Evolutionary conservation across 2,329 filamentous ascomycete genomes (phyloP).

Genomic region (Aureobasidium mangrovei): DNA sequence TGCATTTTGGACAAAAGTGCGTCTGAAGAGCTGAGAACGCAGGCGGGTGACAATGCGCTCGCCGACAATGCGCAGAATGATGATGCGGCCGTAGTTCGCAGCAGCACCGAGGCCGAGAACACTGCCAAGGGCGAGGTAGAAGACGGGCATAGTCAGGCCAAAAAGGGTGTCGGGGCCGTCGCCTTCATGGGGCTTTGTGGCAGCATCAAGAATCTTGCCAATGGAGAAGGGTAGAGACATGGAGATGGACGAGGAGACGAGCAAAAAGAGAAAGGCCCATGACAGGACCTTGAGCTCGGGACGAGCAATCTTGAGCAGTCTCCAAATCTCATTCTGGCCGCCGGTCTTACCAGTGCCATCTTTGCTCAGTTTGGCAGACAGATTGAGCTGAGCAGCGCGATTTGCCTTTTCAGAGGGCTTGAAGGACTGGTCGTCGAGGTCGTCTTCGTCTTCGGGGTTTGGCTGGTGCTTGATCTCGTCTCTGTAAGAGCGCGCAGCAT

Average conservation of each 20-base stretch:
- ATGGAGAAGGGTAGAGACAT: constrained; percentile 97
- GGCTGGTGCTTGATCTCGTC: constrained; percentile 18
- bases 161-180: constrained; percentile 67
- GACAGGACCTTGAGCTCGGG: constrained; percentile 73
- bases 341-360: constrained; percentile 53
- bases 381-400: constrained; percentile 79
- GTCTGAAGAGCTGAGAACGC: constrained; percentile 79
- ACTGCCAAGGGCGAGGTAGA: constrained; percentile 68
- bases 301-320: constrained; percentile 78
- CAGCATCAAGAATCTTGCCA: constrained; percentile 86
- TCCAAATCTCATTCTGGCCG: constrained; percentile 68
- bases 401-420: constrained; percentile 72
- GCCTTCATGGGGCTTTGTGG: constrained; percentile 60
- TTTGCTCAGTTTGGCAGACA: constrained; percentile 79
- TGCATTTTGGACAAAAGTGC: constrained; percentile 93
- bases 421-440: constrained; percentile 54
- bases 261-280: constrained; percentile 74
- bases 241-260: constrained; percentile 84
- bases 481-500: constrained; percentile 15
- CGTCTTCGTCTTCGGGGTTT: constrained; percentile 31
- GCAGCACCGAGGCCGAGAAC: constrained; percentile 75
- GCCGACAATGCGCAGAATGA: constrained; percentile 86
- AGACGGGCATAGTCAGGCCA: constrained; percentile 75
- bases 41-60: constrained; percentile 88
- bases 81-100: constrained; percentile 89